Conservation (phyloP, 2,329 filamentous ascomycete species). For the Metarhizium anisopliae region DNA sequence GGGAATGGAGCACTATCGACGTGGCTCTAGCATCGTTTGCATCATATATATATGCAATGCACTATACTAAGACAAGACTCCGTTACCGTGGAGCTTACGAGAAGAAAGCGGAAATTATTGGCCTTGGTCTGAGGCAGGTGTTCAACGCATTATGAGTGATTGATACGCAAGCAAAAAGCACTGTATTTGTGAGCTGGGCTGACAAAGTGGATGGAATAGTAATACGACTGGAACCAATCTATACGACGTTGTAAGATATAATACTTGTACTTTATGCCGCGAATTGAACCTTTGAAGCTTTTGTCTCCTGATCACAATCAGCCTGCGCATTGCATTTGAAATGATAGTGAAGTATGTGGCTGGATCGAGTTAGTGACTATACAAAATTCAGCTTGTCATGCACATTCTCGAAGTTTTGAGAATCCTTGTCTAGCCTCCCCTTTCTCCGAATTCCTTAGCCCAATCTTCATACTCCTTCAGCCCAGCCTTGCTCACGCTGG, state of each 20-base stretch:
- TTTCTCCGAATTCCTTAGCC: slow-evolving; percentile 86
- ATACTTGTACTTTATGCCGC: background rate
- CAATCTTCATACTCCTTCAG: slow-evolving; percentile 88
- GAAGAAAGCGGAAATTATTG: background rate
- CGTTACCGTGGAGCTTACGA: background rate
- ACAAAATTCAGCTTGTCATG: background rate
- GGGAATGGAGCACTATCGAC: background rate
- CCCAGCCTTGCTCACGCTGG: slow-evolving; percentile 79
- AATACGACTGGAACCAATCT: background rate
- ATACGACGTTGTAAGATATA: background rate
- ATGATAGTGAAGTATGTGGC: background rate
- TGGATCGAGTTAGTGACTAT: background rate
- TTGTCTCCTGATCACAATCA: background rate
- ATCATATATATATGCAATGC: background rate
- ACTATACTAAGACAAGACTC: background rate
- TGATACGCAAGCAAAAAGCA: background rate
- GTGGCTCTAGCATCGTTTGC: background rate
- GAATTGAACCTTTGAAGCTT: background rate
- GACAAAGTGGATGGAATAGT: background rate
- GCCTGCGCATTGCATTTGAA: background rate
- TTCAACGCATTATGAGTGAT: background rate
- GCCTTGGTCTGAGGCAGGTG: too few relatives aligned
- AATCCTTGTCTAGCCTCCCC: slow-evolving; percentile 53
- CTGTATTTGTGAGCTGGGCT: background rate
- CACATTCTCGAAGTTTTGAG: background rate